phyloP scores from a whole-genome alignment of 1,284 basidiomycete genomes.

The Agroathelia rolfsii region DNA sequence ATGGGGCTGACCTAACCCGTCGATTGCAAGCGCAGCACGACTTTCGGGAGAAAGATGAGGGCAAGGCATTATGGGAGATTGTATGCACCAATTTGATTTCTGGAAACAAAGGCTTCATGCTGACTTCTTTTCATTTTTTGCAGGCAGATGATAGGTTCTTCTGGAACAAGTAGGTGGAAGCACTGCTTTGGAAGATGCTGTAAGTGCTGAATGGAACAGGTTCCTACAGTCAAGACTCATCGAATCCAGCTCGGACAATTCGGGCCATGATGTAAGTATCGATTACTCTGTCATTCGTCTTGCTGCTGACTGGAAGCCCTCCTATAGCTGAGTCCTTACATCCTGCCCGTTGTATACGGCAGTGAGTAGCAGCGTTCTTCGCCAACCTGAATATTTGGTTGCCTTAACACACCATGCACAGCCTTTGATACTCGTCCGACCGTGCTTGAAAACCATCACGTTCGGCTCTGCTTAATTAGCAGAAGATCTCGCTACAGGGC shows the following conservation, averaged over 20 bases:
- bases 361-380: conserved; percentile 44
- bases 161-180: conserved; percentile 78
- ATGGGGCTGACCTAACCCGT: conserved; percentile 86
- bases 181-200: conserved; percentile 4
- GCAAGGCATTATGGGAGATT: conserved; percentile 65
- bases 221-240: conserved; percentile 68
- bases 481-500: conserved; percentile 90
- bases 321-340: conserved; percentile 71
- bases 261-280: conserved; percentile 50
- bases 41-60: conserved; percentile 35
- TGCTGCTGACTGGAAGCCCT: conserved; percentile 8
- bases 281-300: conserved; percentile 6
- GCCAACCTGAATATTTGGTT: conserved; percentile 8
- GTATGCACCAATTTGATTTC: conserved; percentile 27
- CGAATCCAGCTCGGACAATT: conserved; percentile 41
- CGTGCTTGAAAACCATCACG: conserved; percentile 68
- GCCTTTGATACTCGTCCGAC: conserved; percentile 83
- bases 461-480: conserved; percentile 85
- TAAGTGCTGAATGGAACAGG: conserved; percentile 24
- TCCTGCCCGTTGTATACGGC: conserved; percentile 87
- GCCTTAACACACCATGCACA: conserved; percentile 22
- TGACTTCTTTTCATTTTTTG: conserved; percentile 13
- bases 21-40: conserved; percentile 80
- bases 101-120: conserved; percentile 7
- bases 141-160: conserved; percentile 95